Evolutionary conservation across 176 grass and related monocot species (phyloP), one percentile per base, ranked within the genome.

Genomic region (Bothriochloa decipiens): DNA sequence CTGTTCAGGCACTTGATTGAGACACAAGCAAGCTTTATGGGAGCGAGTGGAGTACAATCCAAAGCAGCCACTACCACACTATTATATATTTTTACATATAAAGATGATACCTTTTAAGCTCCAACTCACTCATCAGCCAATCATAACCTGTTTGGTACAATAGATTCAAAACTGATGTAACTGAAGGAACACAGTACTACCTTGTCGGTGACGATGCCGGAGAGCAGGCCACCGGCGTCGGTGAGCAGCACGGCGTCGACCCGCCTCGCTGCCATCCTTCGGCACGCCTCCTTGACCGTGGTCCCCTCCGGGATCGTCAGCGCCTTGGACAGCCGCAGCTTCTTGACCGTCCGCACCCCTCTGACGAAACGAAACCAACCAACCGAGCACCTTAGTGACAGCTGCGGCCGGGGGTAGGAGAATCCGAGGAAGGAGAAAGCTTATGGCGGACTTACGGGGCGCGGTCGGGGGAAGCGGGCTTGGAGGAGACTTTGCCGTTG

Each of bases 161-260:
- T n/a, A 27, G 76, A 43, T 33, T 17, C 12, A 1, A 37, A 66
- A 66, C 33, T 28, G 41, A 71, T 42, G 18, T 14, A 27, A 58
- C 49, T 17, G 52, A 26, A 67, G 3, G 53, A 65, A 78, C 13
- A 63, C 43, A 22, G 5, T 41, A 95, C n/a, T n/a, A n/a, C 93
- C 85, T 98, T 98, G 68, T 98, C 96, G 7, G 96, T 98, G 46
- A 95, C 89, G 67, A 98, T 98, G 72, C 96, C 96, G 5, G 96
- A 98, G 63, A 98, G 96, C 77, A 98, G 89, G 22, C 93, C 96
- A 27, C 83, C 85, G 29, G 88, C 79, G 83, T 95, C 96, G 18
- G 93, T 95, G 32, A 98, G 89, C 78, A 98, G 93, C 73, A 95
- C 91, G 2, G 96, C 75, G 65, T 98, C 96, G 22, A 95, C 60